Percentiles rank a stretch among this genome's conserved stretches.
Evolutionary conservation across 768 basidiomycete species (phyloP).

Genomic region (Trametes cinnabarina): DNA sequence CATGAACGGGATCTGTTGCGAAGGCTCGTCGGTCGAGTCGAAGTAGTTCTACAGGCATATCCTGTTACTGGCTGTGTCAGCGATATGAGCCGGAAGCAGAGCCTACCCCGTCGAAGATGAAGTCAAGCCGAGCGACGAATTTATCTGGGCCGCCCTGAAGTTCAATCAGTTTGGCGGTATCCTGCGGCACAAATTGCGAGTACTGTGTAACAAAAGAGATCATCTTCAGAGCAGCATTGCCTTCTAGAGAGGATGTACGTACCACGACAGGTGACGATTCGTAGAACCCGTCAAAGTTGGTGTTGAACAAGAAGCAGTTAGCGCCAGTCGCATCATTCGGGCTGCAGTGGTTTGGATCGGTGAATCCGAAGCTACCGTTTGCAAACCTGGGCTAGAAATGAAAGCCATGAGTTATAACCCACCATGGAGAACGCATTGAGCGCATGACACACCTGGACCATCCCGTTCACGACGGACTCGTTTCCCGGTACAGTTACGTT

Average conservation of each 20-base stretch:
- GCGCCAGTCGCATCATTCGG: constrained; percentile 55
- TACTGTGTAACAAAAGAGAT: constrained; percentile 36
- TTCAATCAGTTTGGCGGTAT: constrained; percentile 58
- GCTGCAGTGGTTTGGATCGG: constrained; percentile 66
- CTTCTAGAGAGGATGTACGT: constrained; percentile 11
- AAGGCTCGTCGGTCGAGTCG: constrained; percentile 62
- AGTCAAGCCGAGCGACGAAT: constrained; percentile 55
- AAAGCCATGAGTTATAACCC: background rate
- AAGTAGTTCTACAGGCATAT: constrained; percentile 46
- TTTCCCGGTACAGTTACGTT: constrained; percentile 49
- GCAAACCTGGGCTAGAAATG: constrained; percentile 47
- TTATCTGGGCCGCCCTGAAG: constrained; percentile 57
- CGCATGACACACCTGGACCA: constrained; percentile 52
- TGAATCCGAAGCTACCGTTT: constrained; percentile 59
- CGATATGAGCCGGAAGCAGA: too few species aligned
- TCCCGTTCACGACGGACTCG: constrained; percentile 43
- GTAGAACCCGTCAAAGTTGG: constrained; percentile 60
- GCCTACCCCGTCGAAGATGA: constrained; percentile 52
- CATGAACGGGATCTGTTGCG: constrained; percentile 69
- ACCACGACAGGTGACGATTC: constrained; percentile 63
- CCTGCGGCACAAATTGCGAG: constrained; percentile 65
- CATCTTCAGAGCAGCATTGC: background rate
- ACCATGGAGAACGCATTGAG: too few species aligned
- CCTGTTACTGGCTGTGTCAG: background rate
- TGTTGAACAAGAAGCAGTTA: constrained; percentile 59